Percentiles rank a stretch among this genome's conserved stretches.
Evolutionary conservation across 2,329 filamentous ascomycete genomes (phyloP).

Genomic region (Phialocephala subalpina): DNA sequence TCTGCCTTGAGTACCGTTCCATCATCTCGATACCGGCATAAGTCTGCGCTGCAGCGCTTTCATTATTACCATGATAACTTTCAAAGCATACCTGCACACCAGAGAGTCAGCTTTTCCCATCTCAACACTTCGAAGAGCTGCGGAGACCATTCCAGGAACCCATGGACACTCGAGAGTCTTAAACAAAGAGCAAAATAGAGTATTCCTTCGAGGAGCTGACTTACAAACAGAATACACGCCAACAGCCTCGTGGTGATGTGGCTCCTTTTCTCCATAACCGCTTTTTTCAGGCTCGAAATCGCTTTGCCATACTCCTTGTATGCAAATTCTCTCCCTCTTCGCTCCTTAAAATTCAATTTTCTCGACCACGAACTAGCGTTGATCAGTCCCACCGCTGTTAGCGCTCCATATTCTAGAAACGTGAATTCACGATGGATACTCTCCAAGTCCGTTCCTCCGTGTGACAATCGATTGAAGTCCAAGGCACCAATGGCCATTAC

Average conservation of each 20-base stretch:
- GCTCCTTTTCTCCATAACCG: conserved; percentile 9
- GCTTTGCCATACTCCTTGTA: conserved; percentile 4
- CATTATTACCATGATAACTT: conserved; percentile 15
- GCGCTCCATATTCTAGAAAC: background rate
- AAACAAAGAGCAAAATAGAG: too few relatives aligned
- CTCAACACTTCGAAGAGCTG: background rate
- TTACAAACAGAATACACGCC: background rate
- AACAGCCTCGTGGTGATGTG: background rate
- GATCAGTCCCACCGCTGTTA: background rate
- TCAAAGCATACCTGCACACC: conserved; percentile 14
- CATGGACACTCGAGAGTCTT: conserved; percentile 8
- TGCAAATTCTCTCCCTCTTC: background rate
- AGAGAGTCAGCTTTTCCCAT: too few relatives aligned
- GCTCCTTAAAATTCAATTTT: conserved; percentile 5
- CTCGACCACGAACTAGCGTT: background rate
- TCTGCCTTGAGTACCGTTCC: background rate
- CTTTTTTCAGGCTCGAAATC: background rate
- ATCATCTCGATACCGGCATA: background rate
- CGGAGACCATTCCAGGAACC: too few relatives aligned
- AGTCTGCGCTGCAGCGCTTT: background rate
- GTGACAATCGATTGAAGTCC: background rate
- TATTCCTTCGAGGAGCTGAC: too few relatives aligned
- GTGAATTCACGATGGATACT: background rate
- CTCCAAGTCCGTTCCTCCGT: background rate
- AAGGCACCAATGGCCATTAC: conserved; percentile 30